Evolutionary conservation across 164 flowering plant species (phyloP).

Genomic region (Akebia trifoliata): DNA sequence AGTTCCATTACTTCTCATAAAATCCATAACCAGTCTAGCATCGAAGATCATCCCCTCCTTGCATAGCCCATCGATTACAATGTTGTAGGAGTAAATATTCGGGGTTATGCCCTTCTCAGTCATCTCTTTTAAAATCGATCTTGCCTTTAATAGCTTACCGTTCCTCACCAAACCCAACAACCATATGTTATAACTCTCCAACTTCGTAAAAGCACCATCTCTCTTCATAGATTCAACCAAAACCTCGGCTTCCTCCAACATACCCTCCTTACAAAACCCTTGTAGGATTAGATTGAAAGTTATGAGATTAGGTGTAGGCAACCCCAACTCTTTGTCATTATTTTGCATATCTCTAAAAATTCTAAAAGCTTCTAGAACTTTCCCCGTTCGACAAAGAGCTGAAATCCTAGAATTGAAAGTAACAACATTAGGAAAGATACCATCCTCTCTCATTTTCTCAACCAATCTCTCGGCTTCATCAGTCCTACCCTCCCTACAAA

Average conservation of each 20-base stretch:
- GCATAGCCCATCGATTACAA: conserved; percentile 75
- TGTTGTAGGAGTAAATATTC: conserved; percentile 60
- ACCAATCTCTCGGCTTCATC: conserved; percentile 79
- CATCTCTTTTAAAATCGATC: conserved; percentile 64
- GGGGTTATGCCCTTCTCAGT: conserved; percentile 51
- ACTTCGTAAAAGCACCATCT: conserved; percentile 28
- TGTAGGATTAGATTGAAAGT: conserved; percentile 72
- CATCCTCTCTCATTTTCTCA: conserved; percentile 65
- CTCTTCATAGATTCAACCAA: conserved; percentile 58
- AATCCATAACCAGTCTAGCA: conserved; percentile 54
- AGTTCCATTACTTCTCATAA: conserved; percentile 54
- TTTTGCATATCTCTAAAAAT: conserved; percentile 86
- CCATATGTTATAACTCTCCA: conserved; percentile 78
- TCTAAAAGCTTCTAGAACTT: conserved; percentile 68
- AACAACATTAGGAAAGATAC: conserved; percentile 68
- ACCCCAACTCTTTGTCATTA: conserved; percentile 49
- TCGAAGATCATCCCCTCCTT: conserved; percentile 68
- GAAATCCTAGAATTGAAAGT: conserved; percentile 91
- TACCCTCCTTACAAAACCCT: conserved; percentile 65
- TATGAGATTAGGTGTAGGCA: conserved; percentile 65
- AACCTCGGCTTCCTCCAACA: conserved; percentile 66
- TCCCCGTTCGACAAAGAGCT: conserved; percentile 67
- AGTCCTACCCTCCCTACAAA: conserved; percentile 65
- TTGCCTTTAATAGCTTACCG: conserved; percentile 61
- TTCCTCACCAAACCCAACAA: conserved; percentile 67